These are phyloP conservation scores for Boletus sp. DNA, from an alignment of 768 basidiomycete genomes.

Conservation along the genomic window DNA sequence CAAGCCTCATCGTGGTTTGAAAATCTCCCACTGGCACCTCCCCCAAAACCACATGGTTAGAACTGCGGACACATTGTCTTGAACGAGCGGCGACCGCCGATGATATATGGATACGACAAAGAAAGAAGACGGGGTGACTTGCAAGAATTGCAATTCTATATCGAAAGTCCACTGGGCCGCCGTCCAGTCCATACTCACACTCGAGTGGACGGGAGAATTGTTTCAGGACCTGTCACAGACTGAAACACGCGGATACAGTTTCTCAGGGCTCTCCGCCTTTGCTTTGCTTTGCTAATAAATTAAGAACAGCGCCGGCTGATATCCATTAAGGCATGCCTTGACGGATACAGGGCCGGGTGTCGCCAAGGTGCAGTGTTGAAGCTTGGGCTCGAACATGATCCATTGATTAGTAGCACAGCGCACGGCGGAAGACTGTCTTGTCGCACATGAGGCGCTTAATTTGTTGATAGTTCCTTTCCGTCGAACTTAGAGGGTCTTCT, in stretches of 20 bases:
- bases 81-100: conserved; percentile 2
- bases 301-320: neutral
- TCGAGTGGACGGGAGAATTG: neutral
- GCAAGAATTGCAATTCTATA: neutral
- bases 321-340: neutral
- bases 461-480: neutral
- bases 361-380: neutral
- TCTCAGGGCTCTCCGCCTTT: conserved; percentile 1
- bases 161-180: conserved; percentile 1
- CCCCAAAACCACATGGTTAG: neutral
- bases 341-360: neutral
- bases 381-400: neutral
- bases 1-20: neutral
- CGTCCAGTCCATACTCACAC: neutral
- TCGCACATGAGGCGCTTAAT: neutral
- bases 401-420: neutral
- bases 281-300: neutral
- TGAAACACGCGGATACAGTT: conserved; percentile 2
- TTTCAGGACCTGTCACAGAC: conserved; percentile 13
- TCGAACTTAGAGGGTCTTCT: neutral
- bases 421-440: neutral
- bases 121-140: conserved; percentile 13
- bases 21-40: neutral
- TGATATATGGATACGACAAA: neutral
- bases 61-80: neutral